A percentile compares a stretch with the other conserved stretches of the same genome.
Evolutionary conservation across 176 grass and related monocot genomes (phyloP).

Genomic region (Otatea glauca): DNA sequence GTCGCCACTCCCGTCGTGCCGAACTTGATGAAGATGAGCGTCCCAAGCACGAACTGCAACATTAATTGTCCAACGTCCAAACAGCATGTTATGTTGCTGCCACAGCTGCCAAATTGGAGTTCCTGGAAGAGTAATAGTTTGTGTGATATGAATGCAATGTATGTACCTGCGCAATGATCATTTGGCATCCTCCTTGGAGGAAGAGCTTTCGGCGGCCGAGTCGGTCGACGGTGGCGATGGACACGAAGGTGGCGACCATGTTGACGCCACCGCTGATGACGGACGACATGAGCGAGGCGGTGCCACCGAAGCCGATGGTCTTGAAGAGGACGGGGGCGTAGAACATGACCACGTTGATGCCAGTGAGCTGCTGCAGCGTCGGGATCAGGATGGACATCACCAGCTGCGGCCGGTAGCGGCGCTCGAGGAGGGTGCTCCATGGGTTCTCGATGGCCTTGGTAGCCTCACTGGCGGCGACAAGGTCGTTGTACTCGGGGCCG

Average conservation of each 20-base stretch:
- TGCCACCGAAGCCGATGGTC: slow-evolving; percentile 54
- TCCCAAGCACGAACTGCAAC: slow-evolving; percentile 45
- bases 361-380: slow-evolving; percentile 59
- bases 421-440: slow-evolving; percentile 41
- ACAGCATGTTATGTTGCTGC: background rate
- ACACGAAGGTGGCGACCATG: slow-evolving; percentile 52
- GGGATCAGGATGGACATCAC: slow-evolving; percentile 43
- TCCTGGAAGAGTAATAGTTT: background rate
- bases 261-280: slow-evolving; percentile 58
- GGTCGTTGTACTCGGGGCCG: slow-evolving; percentile 39
- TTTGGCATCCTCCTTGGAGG: slow-evolving; percentile 38
- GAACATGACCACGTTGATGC: slow-evolving; percentile 71
- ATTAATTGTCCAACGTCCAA: background rate
- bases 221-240: slow-evolving; percentile 53
- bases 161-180: slow-evolving; percentile 40
- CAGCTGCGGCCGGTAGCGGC: slow-evolving; percentile 40
- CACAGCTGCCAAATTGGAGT: background rate
- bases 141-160: background rate
- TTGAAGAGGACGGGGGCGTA: slow-evolving; percentile 61
- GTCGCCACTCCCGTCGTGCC: slow-evolving; percentile 28
- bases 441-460: slow-evolving; percentile 24
- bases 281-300: slow-evolving; percentile 56
- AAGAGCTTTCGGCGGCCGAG: slow-evolving; percentile 51
- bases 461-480: slow-evolving; percentile 36
- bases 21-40: slow-evolving; percentile 43